Base-by-base conservation (phyloP, 179 eudicot genomes). In the Silene coronaria region DNA sequence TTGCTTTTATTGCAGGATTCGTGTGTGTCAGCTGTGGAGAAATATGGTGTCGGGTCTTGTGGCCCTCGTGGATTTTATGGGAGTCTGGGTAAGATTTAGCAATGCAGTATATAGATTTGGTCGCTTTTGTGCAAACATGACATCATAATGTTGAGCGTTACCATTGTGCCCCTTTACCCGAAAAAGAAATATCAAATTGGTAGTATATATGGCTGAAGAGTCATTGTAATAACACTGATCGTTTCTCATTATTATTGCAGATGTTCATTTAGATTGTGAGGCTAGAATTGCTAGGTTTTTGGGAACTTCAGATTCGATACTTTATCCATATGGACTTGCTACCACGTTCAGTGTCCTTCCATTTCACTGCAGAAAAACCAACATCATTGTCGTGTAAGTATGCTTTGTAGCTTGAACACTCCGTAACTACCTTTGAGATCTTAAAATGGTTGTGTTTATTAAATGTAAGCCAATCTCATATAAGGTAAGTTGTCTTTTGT, bases 41-140 rank as follows among this genome's bases (percentile, higher is more conserved):
- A 92, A 85, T 95, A 95, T 80, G 99, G 97, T 76, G 97, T 92
- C 73, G 97, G 99, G 58, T 95, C 97, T 63, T 95, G 97, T 80
- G 99, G 99, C 81, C 97, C 99, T 78, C 96, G 97, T 80, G 93
- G 95, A 60, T 95, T 95, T 80, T 95, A 95, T 83, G 96, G 97
- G 76, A 92, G 96, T 76, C 87, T 95, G 69, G 97, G 97, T 95
- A 85, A 73, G 81, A 23, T 2, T 23, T 46, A 24, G n/a, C 6
- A 63, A 14, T 63, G 30, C 45, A 0, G 6, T 30, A 24, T 16
- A 3, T 30, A 10, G 22, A n/a, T n/a, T n/a, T n/a, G n/a, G n/a
- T n/a, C n/a, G n/a, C n/a, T n/a, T n/a, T n/a, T n/a, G n/a, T 34
- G 6, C 38, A 5, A 34, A 32, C 8, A 34, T 34, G 38, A 5